Evolutionary conservation across 1,139 yeast genomes (phyloP), one percentile per base, ranked within the genome.

Genomic region (Pneumocystis oryctolagi): DNA sequence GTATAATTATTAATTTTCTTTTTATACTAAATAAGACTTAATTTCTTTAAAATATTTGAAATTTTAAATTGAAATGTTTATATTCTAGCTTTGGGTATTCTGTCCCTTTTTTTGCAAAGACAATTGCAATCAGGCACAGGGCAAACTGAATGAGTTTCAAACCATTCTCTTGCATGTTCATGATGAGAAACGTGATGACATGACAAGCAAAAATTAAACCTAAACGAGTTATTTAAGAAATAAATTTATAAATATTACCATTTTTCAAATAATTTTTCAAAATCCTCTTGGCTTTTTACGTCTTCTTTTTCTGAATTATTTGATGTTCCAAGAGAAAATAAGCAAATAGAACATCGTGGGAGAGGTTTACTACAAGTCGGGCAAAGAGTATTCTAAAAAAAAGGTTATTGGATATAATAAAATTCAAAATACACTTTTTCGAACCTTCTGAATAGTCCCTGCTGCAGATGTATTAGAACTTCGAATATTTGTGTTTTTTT

Each of bases 101-200:
- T 64, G 68, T 83, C 87, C 25, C 25, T 57, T 57, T 39, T n/a
- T 30, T n/a, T 30, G 72, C 97, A 90, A 62, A 83, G 77, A 71
- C 97, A 92, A 61, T 80, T 78, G 70, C 97, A 92, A 62, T 89
- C 96, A 0, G 97, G 96, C 1, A 90, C 96, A 0, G 98, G 97
- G 71, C 98, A 92, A 1, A 87, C 82, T 64, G 81, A 82, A 70
- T 90, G 96, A 72, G 84, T 85, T 25, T 85, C 80, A 71, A 92
- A 92, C 97, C 97, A 92, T 70, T 89, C 95, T 68, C 87, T 89
- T 0, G 97, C 97, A 73, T 92, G 97, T 18, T 85, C 89, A 0
- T 95, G 90, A 75, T 92, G 98, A 80, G 85, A 84, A 1, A 97
- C 96, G 71, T 92, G 97, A 71, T 86, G 88, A 72, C 97, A 92